Percentiles rank a stretch among this genome's conserved stretches.
Conservation (phyloP, 163 green algal species). For the Chloromonas sp. region DNA sequence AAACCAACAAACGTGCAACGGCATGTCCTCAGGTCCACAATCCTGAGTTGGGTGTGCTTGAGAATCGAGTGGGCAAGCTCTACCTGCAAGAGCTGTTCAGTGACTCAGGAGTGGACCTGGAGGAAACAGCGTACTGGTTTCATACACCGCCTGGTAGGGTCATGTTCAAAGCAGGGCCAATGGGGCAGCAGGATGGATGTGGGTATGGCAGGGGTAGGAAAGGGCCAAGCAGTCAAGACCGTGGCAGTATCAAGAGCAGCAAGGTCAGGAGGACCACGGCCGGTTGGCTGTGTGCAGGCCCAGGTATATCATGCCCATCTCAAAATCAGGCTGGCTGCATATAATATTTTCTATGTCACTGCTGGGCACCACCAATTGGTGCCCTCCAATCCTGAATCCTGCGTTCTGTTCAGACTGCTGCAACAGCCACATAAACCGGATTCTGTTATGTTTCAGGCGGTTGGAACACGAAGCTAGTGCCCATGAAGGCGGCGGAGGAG, state of each 20-base stretch:
- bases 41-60: slow-evolving; percentile 17
- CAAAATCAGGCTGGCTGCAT: no score
- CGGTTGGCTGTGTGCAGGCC: not conserved
- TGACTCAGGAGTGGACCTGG: slow-evolving; percentile 27
- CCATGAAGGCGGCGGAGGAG: slow-evolving; percentile 3
- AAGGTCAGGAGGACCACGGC: not conserved
- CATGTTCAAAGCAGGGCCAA: not conserved
- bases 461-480: slow-evolving; percentile 12
- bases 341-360: no score
- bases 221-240: not conserved
- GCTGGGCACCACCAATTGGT: no score
- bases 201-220: no score
- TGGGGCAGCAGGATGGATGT: no score
- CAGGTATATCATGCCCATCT: not conserved
- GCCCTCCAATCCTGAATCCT: no score
- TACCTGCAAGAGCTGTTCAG: slow-evolving; percentile 25
- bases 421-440: no score
- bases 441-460: slow-evolving; percentile 1
- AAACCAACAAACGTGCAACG: no score
- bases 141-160: slow-evolving; percentile 20
- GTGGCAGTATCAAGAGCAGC: not conserved
- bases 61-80: slow-evolving; percentile 11
- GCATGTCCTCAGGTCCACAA: slow-evolving; percentile 13
- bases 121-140: slow-evolving; percentile 44
- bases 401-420: no score